Conservation (phyloP, 192 early-diverging fungal genomes). For the Chytriomyces sp. region DNA sequence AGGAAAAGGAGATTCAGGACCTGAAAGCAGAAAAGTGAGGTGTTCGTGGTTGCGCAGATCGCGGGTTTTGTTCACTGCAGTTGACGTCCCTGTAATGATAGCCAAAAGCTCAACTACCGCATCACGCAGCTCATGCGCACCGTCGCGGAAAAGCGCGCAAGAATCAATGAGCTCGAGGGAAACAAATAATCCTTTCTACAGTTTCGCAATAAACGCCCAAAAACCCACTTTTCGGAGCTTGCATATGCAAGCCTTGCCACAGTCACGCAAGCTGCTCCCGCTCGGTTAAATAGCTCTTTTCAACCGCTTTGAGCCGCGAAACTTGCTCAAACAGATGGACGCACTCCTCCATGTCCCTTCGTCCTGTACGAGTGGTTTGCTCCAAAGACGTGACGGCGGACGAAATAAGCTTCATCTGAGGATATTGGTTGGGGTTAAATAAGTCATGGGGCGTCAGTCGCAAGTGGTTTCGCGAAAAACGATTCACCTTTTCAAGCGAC, state of each 20-base stretch:
- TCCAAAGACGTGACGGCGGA: not conserved
- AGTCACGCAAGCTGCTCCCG: not conserved
- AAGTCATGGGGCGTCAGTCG: too few relatives aligned
- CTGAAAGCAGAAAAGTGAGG: conserved; percentile 21
- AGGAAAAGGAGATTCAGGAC: conserved; percentile 5
- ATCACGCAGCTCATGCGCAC: conserved; percentile 20
- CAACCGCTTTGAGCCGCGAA: not conserved
- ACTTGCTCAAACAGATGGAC: not conserved
- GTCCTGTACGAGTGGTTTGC: not conserved
- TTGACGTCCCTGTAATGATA: not conserved
- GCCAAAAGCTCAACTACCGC: conserved; percentile 29
- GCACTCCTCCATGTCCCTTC: not conserved
- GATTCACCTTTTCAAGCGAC: conserved; percentile 2
- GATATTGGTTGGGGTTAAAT: not conserved
- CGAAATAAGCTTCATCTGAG: not conserved
- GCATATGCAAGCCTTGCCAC: too few relatives aligned
- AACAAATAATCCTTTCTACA: not conserved
- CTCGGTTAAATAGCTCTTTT: conserved; percentile 6
- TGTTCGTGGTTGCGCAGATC: not conserved
- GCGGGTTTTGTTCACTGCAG: not conserved
- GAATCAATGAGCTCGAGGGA: conserved; percentile 12
- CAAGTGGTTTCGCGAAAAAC: not conserved
- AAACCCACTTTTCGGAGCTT: not conserved
- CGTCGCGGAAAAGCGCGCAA: conserved; percentile 9
- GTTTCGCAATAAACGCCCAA: not conserved